Base-by-base conservation (phyloP, 257 asterid species). In the Linderniella brevidens region DNA sequence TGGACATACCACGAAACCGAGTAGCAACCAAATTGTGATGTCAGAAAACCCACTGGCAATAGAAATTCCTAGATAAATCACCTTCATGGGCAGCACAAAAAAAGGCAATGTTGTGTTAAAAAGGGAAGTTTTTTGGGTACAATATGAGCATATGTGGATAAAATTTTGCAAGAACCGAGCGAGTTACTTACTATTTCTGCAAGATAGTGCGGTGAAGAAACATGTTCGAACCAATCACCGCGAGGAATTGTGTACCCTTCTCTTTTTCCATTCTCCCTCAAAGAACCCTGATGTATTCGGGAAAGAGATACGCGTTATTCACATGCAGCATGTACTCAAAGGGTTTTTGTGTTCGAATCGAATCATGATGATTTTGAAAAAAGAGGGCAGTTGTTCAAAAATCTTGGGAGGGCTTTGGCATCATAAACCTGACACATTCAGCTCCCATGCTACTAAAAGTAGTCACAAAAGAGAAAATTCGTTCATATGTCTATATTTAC, bases 151-250 rank as follows among this genome's bases (percentile, higher is more conserved):
- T 43, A 53, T 14, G 36, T 20, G 41, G 37, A 52, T 18, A 20
- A 46, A 36, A 52, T 12, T 48, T 41, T 17, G 35, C 41, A 58
- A 47, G 29, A 37, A 14, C 53, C 50, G 47, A 29, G 29, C 37
- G 43, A 53, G 52, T 46, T 13, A 35, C 72, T 50, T 73, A 85
- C 98, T 39, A 81, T 76, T 75, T 90, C 98, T 50, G 96, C 87
- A 60, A 90, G 78, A 64, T 85, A 90, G 63, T 88, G 98, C 8
- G 98, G 93, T 50, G 83, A 76, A 1, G 98, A 88, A 60, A 85
- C 96, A 69, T 74, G 75, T 55, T 72, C 68, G 61, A 88, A 88
- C 98, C 98, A 88, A 65, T 80, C 94, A n/a, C 96, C 94, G 37
- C 35, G 49, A 50, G 94, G 98, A 53, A 81, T 70, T 25, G 20